Percentiles rank a stretch among this genome's conserved stretches.
Conservation (phyloP, 495 filamentous ascomycete species). For the Penicillium salamii region DNA sequence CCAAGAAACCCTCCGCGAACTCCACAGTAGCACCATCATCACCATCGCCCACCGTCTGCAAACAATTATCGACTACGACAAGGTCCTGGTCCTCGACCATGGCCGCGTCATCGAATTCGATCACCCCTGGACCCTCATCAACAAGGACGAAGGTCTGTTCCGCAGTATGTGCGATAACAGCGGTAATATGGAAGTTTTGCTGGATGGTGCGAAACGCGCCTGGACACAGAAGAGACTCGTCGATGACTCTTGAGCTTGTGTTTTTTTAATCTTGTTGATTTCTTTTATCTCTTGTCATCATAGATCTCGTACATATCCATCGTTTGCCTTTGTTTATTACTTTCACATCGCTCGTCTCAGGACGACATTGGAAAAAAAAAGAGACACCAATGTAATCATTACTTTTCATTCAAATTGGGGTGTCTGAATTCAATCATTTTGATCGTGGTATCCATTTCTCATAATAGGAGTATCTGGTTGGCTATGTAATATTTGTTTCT, state of each 20-base stretch:
- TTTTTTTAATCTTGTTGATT: background rate
- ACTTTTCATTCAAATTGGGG: background rate
- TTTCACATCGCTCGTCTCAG: background rate
- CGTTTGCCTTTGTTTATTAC: conserved; percentile 3
- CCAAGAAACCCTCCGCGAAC: conserved; percentile 88
- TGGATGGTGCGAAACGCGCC: conserved; percentile 73
- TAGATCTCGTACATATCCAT: conserved; percentile 10
- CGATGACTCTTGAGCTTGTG: conserved; percentile 40
- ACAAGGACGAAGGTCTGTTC: conserved; percentile 68
- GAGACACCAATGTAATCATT: conserved; percentile 5
- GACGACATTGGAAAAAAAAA: background rate
- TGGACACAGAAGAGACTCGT: conserved; percentile 54
- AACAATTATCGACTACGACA: conserved; percentile 97
- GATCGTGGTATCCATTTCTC: background rate
- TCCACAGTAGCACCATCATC: conserved; percentile 84
- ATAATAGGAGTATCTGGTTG: no score
- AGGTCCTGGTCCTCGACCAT: conserved; percentile 94
- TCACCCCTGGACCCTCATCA: conserved; percentile 76
- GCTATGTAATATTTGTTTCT: no score
- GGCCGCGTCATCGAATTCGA: conserved; percentile 85
- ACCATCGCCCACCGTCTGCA: conserved; percentile 98
- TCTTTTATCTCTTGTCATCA: background rate
- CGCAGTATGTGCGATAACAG: conserved; percentile 93
- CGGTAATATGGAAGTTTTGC: conserved; percentile 73
- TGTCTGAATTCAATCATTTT: background rate